phyloP scores from a whole-genome alignment of 2,329 filamentous ascomycete species.

The Pseudophaeomoniella oleicola region DNA sequence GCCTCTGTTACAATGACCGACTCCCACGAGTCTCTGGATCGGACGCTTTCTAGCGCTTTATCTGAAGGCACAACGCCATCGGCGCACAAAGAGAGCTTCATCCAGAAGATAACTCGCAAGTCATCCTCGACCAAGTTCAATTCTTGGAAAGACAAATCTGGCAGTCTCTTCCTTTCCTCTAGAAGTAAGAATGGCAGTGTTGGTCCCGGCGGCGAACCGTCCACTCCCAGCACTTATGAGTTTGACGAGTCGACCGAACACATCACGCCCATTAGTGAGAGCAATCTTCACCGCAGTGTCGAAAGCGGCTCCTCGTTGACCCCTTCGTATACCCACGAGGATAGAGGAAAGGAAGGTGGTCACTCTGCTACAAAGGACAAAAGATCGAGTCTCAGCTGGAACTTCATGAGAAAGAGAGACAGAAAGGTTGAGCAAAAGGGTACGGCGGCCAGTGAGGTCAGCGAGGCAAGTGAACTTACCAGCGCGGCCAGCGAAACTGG shows the following conservation, averaged over 20 bases:
- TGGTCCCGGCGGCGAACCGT: constrained; percentile 17
- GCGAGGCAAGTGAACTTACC: constrained; percentile 10
- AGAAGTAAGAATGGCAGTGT: constrained; percentile 30
- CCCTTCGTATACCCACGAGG: not conserved
- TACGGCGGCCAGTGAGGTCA: constrained; percentile 8
- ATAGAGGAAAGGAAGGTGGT: constrained; percentile 7
- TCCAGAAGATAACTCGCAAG: constrained; percentile 36
- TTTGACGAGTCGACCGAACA: constrained; percentile 30
- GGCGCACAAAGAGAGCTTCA: constrained; percentile 31
- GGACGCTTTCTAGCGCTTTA: constrained; percentile 23
- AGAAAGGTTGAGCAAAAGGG: constrained; percentile 20
- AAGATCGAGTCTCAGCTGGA: constrained; percentile 28
- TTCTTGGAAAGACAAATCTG: constrained; percentile 34
- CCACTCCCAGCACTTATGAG: constrained; percentile 11
- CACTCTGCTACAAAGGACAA: constrained; percentile 23
- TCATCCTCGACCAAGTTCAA: constrained; percentile 35
- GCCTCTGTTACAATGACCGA: constrained; percentile 24
- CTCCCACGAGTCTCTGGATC: constrained; percentile 32
- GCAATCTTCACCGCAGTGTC: constrained; percentile 12
- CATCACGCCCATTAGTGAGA: constrained; percentile 9
- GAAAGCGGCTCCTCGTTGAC: constrained; percentile 8
- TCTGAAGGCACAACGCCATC: constrained; percentile 15
- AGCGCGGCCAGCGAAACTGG: constrained; percentile 16
- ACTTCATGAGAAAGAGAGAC: constrained; percentile 31
- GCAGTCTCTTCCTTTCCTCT: constrained; percentile 23